Base-by-base conservation (phyloP, 2,329 filamentous ascomycete genomes). In the Cordyceps cicadae region DNA sequence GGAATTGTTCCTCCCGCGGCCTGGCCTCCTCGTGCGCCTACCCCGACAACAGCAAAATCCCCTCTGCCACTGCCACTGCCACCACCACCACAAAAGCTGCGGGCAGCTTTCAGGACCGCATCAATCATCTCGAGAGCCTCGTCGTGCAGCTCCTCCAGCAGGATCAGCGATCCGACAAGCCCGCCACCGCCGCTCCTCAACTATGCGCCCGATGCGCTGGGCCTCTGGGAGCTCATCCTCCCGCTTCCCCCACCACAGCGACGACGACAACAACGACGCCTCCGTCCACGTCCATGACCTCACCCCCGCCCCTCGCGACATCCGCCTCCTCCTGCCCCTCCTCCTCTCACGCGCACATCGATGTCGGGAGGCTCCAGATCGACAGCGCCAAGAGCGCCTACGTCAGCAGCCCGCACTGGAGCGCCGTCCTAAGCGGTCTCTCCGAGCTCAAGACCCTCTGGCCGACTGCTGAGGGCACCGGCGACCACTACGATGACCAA, bases 81-180 rank as follows among this genome's bases (percentile, higher is more conserved):
- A 39, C 59, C 1, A 62, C 59, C 6, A 26, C 51, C 41, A n/a
- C n/a, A n/a, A 50, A 50, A 34, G 61, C 61, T 3, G 49, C 41
- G 3, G 12, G 52, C 39, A 50, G 45, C 48, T 56, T 61, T 19
- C 53, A 61, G 29, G 69, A 56, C 3, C 66, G 70, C 0, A 64
- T 74, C 2, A 70, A 70, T 45, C 66, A 62, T 1, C 63, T 74
- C 5, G 70, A 73, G 58, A 63, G 63, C 14, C 62, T 72, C 5
- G 65, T 72, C 0, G 60, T 65, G 0, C 53, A 61, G 50, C 45
- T 55, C 24, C 51, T 55, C 26, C 51, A 54, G 17, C 59, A 55
- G 12, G 14, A 46, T 5, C 39, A 12, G 8, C 19, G 17, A 3
- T 4, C 14, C 32, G 7, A 41, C 26, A 26, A 45, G 9, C 34